Evolutionary conservation across 768 basidiomycete genomes (phyloP), one percentile per base, ranked within the genome.

Genomic region (Cubamyces lactineus): DNA sequence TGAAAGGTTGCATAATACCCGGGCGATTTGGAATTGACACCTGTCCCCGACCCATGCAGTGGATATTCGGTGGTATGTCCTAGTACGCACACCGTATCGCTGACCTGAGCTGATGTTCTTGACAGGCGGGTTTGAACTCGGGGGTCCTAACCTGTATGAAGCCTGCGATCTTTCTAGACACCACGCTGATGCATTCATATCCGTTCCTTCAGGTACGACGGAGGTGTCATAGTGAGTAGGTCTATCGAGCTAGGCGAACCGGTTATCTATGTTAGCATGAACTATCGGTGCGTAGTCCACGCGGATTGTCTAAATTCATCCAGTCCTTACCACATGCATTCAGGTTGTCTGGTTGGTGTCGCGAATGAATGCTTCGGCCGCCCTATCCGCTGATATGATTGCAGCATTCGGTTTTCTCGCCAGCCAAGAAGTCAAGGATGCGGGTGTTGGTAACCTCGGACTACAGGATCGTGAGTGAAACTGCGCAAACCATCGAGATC

Each of bases 241-340:
- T 85, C 84, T 0, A 72, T 82, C 12, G 70, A 70, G 0, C 65
- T 84, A 8, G 74, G 73, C 1, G 67, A 73, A 49, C 83, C 84
- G 0, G 75, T 83, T 8, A 69, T 86, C 30, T 84, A 79, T 61
- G 83, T 85, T 12, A 81, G 79, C 66, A 79, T 84, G 73, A 85
- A 85, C 67, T 85, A 86, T 55, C 73, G 77, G 76, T 76, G 16
- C 59, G 71, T 55, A 23, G 12, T 15, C 51, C 9, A 39, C 46
- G 23, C n/a, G 38, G 8, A 15, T 17, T 5, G 48, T 19, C 2
- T 11, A 13, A 21, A 11, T 41, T 48, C 15, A 26, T 28, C 61
- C n/a, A 9, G 16, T 23, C 43, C 46, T 21, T 30, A 15, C 3
- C 24, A 40, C 39, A 16, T 23, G 16, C 17, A 5, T 16, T 17